phyloP scores from a whole-genome alignment of 768 basidiomycete species.

The Suillus subaureus region DNA sequence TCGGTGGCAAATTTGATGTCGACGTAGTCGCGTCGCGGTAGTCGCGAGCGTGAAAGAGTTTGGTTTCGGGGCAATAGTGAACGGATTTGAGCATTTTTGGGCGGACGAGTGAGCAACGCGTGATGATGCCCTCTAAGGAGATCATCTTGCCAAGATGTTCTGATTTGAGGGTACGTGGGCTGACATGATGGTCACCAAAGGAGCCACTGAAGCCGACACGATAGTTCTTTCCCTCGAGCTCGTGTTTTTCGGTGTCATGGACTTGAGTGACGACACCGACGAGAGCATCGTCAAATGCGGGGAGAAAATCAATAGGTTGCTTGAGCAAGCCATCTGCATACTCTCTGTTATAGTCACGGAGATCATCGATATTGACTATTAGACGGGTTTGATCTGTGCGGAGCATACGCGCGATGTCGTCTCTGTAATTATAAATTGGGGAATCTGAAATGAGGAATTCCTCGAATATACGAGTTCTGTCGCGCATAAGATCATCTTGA shows the following conservation, averaged over 20 bases:
- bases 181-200: slow-evolving; percentile 98
- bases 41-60: slow-evolving; percentile 79
- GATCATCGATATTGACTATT: slow-evolving; percentile 93
- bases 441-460: slow-evolving; percentile 79
- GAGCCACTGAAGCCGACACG: slow-evolving; percentile 93
- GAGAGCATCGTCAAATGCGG: slow-evolving; percentile 89
- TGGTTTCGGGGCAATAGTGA: slow-evolving; percentile 91
- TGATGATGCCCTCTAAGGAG: slow-evolving; percentile 96
- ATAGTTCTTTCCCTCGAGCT: slow-evolving; percentile 77
- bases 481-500: slow-evolving; percentile 72
- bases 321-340: slow-evolving; percentile 88
- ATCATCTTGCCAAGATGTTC: slow-evolving; percentile 95
- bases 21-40: slow-evolving; percentile 94
- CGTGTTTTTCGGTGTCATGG: slow-evolving; percentile 80
- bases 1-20: slow-evolving; percentile 83
- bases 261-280: slow-evolving; percentile 69
- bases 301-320: slow-evolving; percentile 82
- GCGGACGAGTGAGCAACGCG: slow-evolving; percentile 94
- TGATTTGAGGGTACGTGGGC: slow-evolving; percentile 87
- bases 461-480: slow-evolving; percentile 78
- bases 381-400: slow-evolving; percentile 83
- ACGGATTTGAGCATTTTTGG: slow-evolving; percentile 98
- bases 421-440: slow-evolving; percentile 76
- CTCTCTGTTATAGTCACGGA: slow-evolving; percentile 90
- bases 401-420: slow-evolving; percentile 83